These are phyloP conservation scores for Isoetes taiwanensis DNA, from an alignment of 75 land plant species.

Conservation along the genomic window DNA sequence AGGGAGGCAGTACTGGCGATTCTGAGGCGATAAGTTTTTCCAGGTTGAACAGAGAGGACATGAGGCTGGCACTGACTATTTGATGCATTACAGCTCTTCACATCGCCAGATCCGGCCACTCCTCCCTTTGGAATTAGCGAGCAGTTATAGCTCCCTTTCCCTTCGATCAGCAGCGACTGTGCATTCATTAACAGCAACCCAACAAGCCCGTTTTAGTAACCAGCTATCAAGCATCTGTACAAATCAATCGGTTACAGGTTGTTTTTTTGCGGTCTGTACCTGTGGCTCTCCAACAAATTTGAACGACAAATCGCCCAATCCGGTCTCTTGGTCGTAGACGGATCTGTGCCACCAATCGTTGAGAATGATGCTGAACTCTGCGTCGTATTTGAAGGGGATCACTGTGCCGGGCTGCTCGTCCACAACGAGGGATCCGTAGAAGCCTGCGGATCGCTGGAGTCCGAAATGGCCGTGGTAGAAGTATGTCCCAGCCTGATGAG, in stretches of 20 bases:
- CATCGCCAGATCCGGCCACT: not conserved
- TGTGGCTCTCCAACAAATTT: constrained; percentile 65
- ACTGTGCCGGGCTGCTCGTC: constrained; percentile 16
- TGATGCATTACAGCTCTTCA: constrained; percentile 6
- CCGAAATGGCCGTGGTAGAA: constrained; percentile 83
- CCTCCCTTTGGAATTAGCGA: constrained; percentile 13
- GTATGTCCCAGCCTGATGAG: constrained; percentile 59
- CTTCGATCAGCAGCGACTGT: constrained; percentile 74
- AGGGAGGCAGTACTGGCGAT: constrained; percentile 62
- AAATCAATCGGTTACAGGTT: too few species aligned
- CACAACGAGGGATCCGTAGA: constrained; percentile 52
- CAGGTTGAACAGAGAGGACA: constrained; percentile 32
- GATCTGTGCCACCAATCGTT: constrained; percentile 76
- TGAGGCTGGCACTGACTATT: constrained; percentile 5
- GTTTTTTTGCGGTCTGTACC: constrained; percentile 16
- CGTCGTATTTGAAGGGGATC: constrained; percentile 56
- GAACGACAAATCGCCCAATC: constrained; percentile 38
- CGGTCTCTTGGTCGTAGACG: constrained; percentile 45
- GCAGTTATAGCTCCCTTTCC: constrained; percentile 61
- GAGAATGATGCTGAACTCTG: constrained; percentile 45
- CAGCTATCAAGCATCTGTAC: too few species aligned
- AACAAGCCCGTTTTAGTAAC: too few species aligned
- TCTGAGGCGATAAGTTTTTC: constrained; percentile 57
- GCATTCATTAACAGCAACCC: not conserved
- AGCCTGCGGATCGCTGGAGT: constrained; percentile 51